These are phyloP conservation scores for Agaricus sinodeliciosus DNA, from an alignment of 768 basidiomycete genomes.

Conservation along the genomic window DNA sequence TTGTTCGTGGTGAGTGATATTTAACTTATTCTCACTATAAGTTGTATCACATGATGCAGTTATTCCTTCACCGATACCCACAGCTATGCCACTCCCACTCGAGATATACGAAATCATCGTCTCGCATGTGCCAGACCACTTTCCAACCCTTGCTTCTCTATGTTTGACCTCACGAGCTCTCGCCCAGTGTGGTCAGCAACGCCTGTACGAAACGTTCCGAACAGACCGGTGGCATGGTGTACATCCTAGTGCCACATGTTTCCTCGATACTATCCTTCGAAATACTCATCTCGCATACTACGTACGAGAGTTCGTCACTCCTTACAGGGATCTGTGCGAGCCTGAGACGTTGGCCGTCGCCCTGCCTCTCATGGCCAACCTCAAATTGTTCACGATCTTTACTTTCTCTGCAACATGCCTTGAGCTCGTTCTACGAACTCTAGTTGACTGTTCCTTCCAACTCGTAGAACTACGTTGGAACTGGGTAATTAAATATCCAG, in stretches of 20 bases:
- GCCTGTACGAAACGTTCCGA: neutral
- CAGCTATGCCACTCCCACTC: neutral
- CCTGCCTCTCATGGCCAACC: slow-evolving; percentile 1
- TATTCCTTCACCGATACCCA: neutral
- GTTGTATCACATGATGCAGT: no score
- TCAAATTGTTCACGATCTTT: slow-evolving; percentile 4
- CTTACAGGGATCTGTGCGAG: neutral
- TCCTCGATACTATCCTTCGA: neutral
- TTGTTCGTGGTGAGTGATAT: no score
- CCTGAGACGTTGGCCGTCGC: neutral
- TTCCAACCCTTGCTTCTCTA: neutral
- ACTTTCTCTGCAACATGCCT: neutral
- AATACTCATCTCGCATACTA: neutral
- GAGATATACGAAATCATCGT: slow-evolving; percentile 7
- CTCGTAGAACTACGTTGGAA: neutral
- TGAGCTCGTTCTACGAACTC: neutral
- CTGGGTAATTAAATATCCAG: neutral
- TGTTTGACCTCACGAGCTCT: neutral
- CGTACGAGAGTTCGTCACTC: slow-evolving; percentile 1
- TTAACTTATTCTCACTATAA: no score
- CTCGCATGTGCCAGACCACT: neutral
- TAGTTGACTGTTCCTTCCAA: neutral
- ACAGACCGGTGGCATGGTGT: neutral
- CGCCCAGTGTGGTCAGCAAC: neutral
- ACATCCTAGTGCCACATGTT: neutral